Conservation (phyloP, 495 filamentous ascomycete species). For the Terfezia claveryi region DNA sequence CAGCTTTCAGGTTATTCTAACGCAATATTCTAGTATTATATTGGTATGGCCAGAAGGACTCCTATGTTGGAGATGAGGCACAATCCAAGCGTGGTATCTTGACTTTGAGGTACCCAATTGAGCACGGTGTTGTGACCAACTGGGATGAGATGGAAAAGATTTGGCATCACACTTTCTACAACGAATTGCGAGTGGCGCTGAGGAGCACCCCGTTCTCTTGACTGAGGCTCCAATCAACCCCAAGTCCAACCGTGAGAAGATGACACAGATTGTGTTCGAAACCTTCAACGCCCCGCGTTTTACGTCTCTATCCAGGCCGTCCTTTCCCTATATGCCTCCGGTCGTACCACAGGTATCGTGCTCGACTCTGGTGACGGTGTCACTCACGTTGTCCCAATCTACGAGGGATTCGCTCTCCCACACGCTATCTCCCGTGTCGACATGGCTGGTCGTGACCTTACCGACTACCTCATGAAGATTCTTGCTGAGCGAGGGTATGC, state of each 20-base stretch:
- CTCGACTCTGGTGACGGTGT: conserved; percentile 92
- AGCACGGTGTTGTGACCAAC: conserved; percentile 96
- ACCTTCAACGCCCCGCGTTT: conserved; percentile 91
- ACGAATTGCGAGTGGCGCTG: conserved; percentile 90
- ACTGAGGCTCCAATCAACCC: conserved; percentile 96
- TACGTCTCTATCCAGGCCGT: conserved; percentile 96
- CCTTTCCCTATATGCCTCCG: conserved; percentile 86
- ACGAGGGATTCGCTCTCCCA: conserved; percentile 92
- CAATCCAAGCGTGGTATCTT: conserved; percentile 82
- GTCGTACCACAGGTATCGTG: conserved; percentile 88
- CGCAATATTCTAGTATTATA: conserved; percentile 60
- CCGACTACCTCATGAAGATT: conserved; percentile 78
- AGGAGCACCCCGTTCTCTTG: conserved; percentile 93
- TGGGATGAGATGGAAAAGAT: conserved; percentile 99
- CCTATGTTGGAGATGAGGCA: conserved; percentile 93
- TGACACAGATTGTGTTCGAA: conserved; percentile 95
- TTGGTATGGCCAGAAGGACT: conserved; percentile 99
- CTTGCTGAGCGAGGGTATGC: conserved; percentile 83
- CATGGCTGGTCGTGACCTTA: conserved; percentile 94
- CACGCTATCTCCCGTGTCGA: conserved; percentile 88
- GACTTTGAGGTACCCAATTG: conserved; percentile 86
- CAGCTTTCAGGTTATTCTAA: not conserved
- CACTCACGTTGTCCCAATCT: conserved; percentile 91
- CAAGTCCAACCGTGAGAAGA: conserved; percentile 82
- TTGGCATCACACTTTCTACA: conserved; percentile 72